Base-by-base conservation (phyloP, 2,329 filamentous ascomycete species). In the Alternaria solani region DNA sequence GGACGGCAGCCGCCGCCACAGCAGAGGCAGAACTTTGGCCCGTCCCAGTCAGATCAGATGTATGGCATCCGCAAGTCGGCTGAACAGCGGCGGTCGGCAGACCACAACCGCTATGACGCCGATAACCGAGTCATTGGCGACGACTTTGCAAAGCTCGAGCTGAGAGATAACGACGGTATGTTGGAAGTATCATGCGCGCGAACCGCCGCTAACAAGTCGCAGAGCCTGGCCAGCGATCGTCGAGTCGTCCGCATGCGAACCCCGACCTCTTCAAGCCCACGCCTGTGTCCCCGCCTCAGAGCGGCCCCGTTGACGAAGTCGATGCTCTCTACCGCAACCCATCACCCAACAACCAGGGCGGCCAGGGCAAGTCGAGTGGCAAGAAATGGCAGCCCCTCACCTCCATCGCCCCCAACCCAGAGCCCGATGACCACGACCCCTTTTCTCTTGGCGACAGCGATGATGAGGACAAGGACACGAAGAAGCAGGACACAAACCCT, bases 321-420 rank as follows among this genome's bases (percentile, higher is more conserved):
- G 86, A 90, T 68, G 88, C 84, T 34, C 76, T 91, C 59, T 95
- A 96, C 75, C 87, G 89, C 30, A 77, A 78, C 41, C 75, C 77
- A 18, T 78, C 77, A 8, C 76, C 77, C 12, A 73, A 68, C 62
- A 74, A 72, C 61, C 64, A 70, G 59, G 62, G 58, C 52, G 57
- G 64, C n/a, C 67, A 70, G 25, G 69, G 65, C 20, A 79, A 77
- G 59, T 66, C 74, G n/a, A 83, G 84, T 66, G 95, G 93, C 81
- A 97, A 94, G 86, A 99, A 99, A 82, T 99, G 95, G 95, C 94
- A 99, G 79, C 94, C 95, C 9, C 82, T 99, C 69, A 93, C 94
- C 12, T 86, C 90, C 0, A 88, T 97, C 14, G 92, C 96, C 65
- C 93, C 94, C 1, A 90, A 87, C 64, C 94, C 94, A 14, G 91